Base-by-base conservation (phyloP, 768 basidiomycete species). In the Gloeophyllum trabeum region DNA sequence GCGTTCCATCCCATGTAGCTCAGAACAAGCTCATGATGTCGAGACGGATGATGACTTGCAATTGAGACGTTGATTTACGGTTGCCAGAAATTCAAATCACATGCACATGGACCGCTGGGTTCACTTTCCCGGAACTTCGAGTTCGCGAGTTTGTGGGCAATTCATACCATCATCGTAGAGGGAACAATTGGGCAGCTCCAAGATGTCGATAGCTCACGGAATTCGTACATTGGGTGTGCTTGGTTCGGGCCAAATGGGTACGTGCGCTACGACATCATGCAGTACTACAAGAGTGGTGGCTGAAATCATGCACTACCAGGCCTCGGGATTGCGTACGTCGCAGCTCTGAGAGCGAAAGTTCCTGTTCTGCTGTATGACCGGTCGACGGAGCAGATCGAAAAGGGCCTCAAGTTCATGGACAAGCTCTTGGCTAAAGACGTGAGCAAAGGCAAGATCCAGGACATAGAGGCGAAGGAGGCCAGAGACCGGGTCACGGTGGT, bases 381-480 rank as follows among this genome's bases (percentile, higher is more conserved):
- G 26, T 89, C 86, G 4, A 51, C 71, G 1, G 68, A 73, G 19
- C 90, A 94, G 55, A 69, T 96, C 35, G 63, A 69, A 32, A 80
- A 79, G 48, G 86, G 88, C 0, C 67, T 89, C 24, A 62, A 69
- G 0, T 68, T 91, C 43, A 70, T 89, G 57, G 86, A 91, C 66
- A 78, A 76, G 53, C 73, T 94, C 4, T 71, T 98, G 18, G 75
- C 70, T n/a, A 92, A 93, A 63, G 93, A 97, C 49, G 81, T 93
- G 14, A 61, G 71, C 26, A 97, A 96, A 61, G 88, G 84, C 3
- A 74, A 79, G 34, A 65, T 96, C 6, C 70, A 75, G 1, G 60
- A 67, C 24, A 71, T 75, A 23, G 75, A 86, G 6, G 85, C 87
- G 0, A 79, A 81, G 35, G 84, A 82, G 41, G 83, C 86, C 1